Evolutionary conservation across 768 basidiomycete genomes (phyloP).

Genomic region (Trametes cinnabarina): DNA sequence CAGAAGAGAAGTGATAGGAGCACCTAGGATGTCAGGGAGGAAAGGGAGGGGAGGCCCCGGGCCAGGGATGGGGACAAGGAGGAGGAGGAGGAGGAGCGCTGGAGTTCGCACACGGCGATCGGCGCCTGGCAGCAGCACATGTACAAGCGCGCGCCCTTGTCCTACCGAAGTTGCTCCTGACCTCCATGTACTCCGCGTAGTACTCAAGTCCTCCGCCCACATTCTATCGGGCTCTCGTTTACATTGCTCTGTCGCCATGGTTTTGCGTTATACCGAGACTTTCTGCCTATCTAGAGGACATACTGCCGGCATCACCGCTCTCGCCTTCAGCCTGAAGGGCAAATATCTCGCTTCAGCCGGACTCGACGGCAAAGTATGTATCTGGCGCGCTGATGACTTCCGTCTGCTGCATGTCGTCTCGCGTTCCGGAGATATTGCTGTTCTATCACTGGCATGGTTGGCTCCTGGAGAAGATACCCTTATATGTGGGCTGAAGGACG

Average conservation of each 20-base stretch:
- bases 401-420: not conserved
- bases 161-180: no score
- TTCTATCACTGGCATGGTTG: not conserved
- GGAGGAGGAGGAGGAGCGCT: no score
- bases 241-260: not conserved
- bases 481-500: conserved; percentile 10
- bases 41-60: no score
- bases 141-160: no score
- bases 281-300: not conserved
- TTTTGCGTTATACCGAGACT: not conserved
- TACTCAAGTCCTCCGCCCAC: no score
- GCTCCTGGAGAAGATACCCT: not conserved
- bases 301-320: not conserved
- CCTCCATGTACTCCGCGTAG: no score
- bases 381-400: not conserved
- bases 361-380: conserved; percentile 1
- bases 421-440: not conserved
- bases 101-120: no score
- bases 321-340: conserved; percentile 4
- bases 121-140: no score
- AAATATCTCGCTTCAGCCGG: conserved; percentile 1
- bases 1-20: no score
- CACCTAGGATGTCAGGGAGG: no score
- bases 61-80: no score
- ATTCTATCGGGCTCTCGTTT: no score